Evolutionary conservation across 164 flowering plant species (phyloP).

Genomic region (Malania oleifera): DNA sequence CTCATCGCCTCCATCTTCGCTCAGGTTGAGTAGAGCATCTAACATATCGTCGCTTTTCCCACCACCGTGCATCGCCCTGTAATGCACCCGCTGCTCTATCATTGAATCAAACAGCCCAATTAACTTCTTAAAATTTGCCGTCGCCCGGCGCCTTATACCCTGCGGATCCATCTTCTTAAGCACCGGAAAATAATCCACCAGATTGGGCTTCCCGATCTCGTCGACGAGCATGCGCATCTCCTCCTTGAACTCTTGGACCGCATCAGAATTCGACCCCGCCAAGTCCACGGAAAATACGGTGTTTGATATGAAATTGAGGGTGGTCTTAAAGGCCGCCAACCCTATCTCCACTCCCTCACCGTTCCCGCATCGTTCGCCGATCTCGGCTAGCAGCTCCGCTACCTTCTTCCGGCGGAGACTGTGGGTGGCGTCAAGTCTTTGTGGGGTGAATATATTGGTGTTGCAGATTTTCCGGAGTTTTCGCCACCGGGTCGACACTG

Average conservation of each 20-base stretch:
- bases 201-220: slow-evolving; percentile 13
- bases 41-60: slow-evolving; percentile 4
- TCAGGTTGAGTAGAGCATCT: slow-evolving; percentile 13
- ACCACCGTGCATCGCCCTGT: too few species aligned
- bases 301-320: slow-evolving; percentile 22
- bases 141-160: slow-evolving; percentile 12
- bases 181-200: slow-evolving; percentile 14
- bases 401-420: slow-evolving; percentile 18
- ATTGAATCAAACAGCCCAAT: slow-evolving; percentile 7
- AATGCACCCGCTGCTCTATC: slow-evolving; percentile 4
- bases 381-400: slow-evolving; percentile 8
- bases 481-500: slow-evolving; percentile 20
- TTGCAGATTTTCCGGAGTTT: slow-evolving; percentile 16
- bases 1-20: background rate
- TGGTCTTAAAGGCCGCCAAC: slow-evolving; percentile 10
- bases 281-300: slow-evolving; percentile 22
- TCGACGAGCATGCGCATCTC: slow-evolving; percentile 19
- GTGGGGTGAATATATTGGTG: slow-evolving; percentile 9
- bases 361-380: background rate
- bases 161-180: slow-evolving; percentile 12
- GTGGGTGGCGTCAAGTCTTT: slow-evolving; percentile 10
- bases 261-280: slow-evolving; percentile 8
- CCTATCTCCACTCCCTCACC: slow-evolving; percentile 14
- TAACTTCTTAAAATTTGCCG: background rate
- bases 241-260: slow-evolving; percentile 20